phyloP scores from a whole-genome alignment of 257 asterid species.

The Phtheirospermum japonicum region DNA sequence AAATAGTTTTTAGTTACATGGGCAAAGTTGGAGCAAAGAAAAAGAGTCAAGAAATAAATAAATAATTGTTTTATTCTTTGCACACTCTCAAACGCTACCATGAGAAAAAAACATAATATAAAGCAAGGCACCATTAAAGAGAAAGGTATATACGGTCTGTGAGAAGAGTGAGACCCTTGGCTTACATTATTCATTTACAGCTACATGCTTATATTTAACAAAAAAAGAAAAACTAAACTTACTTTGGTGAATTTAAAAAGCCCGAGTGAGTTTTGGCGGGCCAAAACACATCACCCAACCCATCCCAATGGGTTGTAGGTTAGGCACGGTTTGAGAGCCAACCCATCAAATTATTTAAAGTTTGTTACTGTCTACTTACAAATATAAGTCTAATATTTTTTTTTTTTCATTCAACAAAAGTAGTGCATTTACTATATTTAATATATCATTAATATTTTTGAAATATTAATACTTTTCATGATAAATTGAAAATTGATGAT shows the following conservation, averaged over 20 bases:
- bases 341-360: too few relatives aligned
- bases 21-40: slow-evolving; percentile 20
- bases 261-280: too few relatives aligned
- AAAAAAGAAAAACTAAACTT: neutral
- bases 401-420: too few relatives aligned
- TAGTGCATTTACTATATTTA: too few relatives aligned
- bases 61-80: slow-evolving; percentile 47
- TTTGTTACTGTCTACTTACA: too few relatives aligned
- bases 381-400: too few relatives aligned
- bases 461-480: too few relatives aligned
- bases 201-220: slow-evolving; percentile 15
- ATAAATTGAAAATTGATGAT: too few relatives aligned
- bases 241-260: neutral
- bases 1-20: slow-evolving; percentile 31
- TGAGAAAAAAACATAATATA: slow-evolving; percentile 21
- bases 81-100: slow-evolving; percentile 43
- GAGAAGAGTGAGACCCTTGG: slow-evolving; percentile 28
- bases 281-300: too few relatives aligned
- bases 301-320: too few relatives aligned
- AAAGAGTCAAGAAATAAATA: neutral
- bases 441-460: too few relatives aligned
- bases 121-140: slow-evolving; percentile 36
- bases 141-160: slow-evolving; percentile 57
- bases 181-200: slow-evolving; percentile 26
- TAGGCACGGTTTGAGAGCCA: too few relatives aligned